These are phyloP conservation scores for Eimeria sp. DNA, from an alignment of 169 alveolate genomes.

Conservation along the genomic window DNA sequence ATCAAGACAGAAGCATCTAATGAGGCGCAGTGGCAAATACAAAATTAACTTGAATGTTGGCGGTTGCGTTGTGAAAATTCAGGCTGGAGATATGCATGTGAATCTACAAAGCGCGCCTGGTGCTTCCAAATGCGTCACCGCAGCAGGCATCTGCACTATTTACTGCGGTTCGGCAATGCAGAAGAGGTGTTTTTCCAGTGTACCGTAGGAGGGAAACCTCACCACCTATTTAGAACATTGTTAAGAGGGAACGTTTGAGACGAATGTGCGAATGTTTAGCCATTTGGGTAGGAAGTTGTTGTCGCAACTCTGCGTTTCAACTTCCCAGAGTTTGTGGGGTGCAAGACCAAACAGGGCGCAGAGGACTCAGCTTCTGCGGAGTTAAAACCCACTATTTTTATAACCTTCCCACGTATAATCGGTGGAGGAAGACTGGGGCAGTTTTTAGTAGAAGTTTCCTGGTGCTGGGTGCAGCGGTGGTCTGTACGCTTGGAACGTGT, in stretches of 20 bases:
- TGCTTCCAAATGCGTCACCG: neutral
- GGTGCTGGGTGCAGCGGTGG: neutral
- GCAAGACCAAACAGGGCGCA: neutral
- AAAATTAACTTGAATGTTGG: neutral
- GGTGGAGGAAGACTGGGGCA: neutral
- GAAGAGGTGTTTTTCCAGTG: neutral
- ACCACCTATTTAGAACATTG: neutral
- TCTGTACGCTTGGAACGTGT: neutral
- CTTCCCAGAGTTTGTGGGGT: neutral
- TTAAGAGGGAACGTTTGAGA: neutral
- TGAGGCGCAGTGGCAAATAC: neutral
- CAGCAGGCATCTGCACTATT: neutral
- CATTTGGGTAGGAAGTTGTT: neutral
- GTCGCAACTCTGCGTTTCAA: neutral
- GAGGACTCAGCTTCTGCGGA: neutral
- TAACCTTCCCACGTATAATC: neutral
- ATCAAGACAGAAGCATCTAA: neutral
- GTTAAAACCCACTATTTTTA: too few species aligned
- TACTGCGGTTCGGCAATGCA: neutral
- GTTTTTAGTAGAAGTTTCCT: neutral
- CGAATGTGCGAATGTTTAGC: neutral
- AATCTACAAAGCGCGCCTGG: neutral
- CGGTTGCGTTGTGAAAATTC: neutral
- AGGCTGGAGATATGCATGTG: neutral
- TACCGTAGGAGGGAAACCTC: neutral